Conservation (phyloP, 306 rosid species). For the Chamaecrista fasciculata region DNA sequence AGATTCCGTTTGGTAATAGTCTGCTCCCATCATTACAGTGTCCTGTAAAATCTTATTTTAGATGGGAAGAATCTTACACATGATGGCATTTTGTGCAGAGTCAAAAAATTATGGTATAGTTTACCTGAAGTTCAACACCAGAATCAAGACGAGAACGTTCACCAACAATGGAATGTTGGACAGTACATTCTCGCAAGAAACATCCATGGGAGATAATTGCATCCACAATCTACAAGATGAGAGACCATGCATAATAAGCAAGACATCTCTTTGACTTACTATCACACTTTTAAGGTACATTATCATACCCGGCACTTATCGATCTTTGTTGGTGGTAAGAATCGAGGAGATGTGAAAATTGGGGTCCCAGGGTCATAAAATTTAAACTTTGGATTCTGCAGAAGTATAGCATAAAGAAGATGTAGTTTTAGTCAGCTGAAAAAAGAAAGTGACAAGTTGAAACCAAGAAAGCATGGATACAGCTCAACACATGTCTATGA, state of each 20-base stretch:
- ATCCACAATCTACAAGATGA: constrained; percentile 63
- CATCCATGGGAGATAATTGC: constrained; percentile 97
- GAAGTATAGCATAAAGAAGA: constrained; percentile 17
- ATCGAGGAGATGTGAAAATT: constrained; percentile 85
- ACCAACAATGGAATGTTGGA: constrained; percentile 80
- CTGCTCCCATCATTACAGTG: constrained; percentile 95
- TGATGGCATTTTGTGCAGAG: background rate
- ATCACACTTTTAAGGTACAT: constrained; percentile 8
- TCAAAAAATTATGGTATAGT: constrained; percentile 7
- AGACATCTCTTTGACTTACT: constrained; percentile 3
- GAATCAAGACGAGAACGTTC: constrained; percentile 83
- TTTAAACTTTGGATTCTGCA: constrained; percentile 70
- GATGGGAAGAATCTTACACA: background rate
- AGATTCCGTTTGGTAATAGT: constrained; percentile 84
- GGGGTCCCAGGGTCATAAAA: constrained; percentile 91
- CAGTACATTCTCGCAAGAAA: constrained; percentile 71
- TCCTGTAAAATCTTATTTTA: constrained; percentile 44
- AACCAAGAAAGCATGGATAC: no score
- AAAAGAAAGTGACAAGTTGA: constrained; percentile 3
- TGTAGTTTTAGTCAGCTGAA: constrained; percentile 28
- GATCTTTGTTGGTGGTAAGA: constrained; percentile 88
- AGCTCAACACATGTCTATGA: no score
- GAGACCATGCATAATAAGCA: constrained; percentile 37
- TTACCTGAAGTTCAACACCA: constrained; percentile 79
- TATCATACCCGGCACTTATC: constrained; percentile 68